phyloP scores from a whole-genome alignment of 1,139 yeast genomes.

The Pichia sp. region DNA sequence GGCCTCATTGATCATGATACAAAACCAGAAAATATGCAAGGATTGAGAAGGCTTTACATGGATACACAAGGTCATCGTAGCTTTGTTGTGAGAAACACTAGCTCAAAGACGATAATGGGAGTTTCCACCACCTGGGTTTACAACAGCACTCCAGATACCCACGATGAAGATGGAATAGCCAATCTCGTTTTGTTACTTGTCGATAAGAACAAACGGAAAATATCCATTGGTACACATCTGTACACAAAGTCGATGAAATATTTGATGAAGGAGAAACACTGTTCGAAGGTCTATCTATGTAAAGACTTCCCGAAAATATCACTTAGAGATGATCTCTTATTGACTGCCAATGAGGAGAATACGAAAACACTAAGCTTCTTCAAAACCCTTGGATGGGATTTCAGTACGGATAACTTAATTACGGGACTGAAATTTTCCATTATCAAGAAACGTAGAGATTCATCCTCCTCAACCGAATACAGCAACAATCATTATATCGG shows the following conservation, averaged over 20 bases:
- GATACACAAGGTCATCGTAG: conserved; percentile 32
- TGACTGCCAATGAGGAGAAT: conserved; percentile 8
- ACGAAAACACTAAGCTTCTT: conserved; percentile 5
- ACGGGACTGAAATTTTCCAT: background rate
- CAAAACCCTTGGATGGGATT: conserved; percentile 31
- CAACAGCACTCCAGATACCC: background rate
- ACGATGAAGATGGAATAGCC: conserved; percentile 31
- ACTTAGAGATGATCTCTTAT: conserved; percentile 37
- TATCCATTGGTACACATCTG: conserved; percentile 52
- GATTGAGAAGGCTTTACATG: conserved; percentile 10
- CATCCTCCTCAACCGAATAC: background rate
- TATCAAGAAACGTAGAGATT: background rate
- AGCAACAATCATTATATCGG: background rate
- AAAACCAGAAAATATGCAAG: conserved; percentile 1
- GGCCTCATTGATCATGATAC: conserved; percentile 5
- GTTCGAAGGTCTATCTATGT: conserved; percentile 40
- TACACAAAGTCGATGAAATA: conserved; percentile 51
- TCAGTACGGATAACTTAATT: conserved; percentile 4
- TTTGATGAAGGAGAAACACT: conserved; percentile 38
- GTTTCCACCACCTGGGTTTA: conserved; percentile 50
- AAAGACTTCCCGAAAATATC: conserved; percentile 37
- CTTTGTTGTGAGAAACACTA: conserved; percentile 56
- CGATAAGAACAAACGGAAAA: conserved; percentile 49
- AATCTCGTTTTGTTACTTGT: conserved; percentile 45
- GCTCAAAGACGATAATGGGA: conserved; percentile 54